These are phyloP conservation scores for Auricularia cornea DNA, from an alignment of 768 basidiomycete genomes.

Conservation along the genomic window DNA sequence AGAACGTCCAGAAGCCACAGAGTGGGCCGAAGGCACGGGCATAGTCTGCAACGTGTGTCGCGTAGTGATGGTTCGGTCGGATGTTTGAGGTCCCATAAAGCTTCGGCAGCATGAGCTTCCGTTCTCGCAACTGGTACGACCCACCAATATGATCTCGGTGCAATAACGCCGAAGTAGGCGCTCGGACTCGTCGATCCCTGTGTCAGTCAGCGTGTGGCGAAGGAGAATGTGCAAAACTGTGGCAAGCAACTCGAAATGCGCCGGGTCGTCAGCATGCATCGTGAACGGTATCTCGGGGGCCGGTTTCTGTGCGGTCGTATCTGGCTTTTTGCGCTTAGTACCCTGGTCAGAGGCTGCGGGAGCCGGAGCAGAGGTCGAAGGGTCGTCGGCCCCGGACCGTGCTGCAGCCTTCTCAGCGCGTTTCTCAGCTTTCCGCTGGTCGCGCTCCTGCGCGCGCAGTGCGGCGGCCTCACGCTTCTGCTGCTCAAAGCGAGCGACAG, in stretches of 20 bases:
- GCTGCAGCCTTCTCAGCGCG: too few relatives aligned
- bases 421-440: too few relatives aligned
- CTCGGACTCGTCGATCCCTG: slow-evolving; percentile 11
- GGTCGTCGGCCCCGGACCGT: too few relatives aligned
- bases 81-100: not conserved
- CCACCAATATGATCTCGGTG: slow-evolving; percentile 11
- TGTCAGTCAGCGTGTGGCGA: slow-evolving; percentile 3
- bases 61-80: not conserved
- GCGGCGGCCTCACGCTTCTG: not conserved
- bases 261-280: slow-evolving; percentile 10
- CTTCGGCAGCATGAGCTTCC: not conserved
- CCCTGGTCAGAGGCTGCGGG: too few relatives aligned
- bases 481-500: not conserved
- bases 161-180: slow-evolving; percentile 17
- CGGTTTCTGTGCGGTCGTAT: not conserved
- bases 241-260: slow-evolving; percentile 16
- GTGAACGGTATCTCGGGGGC: not conserved
- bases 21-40: not conserved
- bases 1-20: slow-evolving; percentile 2
- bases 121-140: not conserved
- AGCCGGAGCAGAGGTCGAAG: too few relatives aligned
- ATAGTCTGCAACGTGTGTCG: not conserved
- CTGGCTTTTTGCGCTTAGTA: too few relatives aligned
- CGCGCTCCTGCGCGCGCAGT: too few relatives aligned
- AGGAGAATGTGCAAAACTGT: slow-evolving; percentile 12